phyloP scores from a whole-genome alignment of 148 eudicot genomes.

The Chenopodium album region DNA sequence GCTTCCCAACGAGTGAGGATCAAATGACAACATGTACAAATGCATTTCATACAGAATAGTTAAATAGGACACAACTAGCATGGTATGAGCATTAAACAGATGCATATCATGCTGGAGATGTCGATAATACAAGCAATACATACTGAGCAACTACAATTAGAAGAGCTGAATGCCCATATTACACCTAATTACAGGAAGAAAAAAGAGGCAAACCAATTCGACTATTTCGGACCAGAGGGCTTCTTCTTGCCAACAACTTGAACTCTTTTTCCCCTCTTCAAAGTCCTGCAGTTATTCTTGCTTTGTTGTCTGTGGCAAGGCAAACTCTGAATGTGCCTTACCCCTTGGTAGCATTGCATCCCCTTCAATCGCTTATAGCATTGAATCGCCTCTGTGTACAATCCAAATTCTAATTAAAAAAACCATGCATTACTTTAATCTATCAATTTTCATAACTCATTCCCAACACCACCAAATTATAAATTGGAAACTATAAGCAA shows the following conservation, averaged over 20 bases:
- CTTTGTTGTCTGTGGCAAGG: constrained; percentile 63
- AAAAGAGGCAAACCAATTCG: neutral
- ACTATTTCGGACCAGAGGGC: constrained; percentile 39
- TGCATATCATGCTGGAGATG: neutral
- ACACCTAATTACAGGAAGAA: neutral
- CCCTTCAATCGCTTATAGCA: constrained; percentile 53
- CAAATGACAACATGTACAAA: neutral
- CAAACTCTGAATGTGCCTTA: constrained; percentile 52
- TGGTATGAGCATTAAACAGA: neutral
- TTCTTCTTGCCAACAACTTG: constrained; percentile 66
- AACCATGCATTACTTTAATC: neutral
- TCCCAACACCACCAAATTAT: no score
- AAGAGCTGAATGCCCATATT: constrained; percentile 5
- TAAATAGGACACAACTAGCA: neutral
- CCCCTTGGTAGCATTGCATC: constrained; percentile 62
- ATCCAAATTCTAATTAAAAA: neutral
- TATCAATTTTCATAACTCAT: neutral
- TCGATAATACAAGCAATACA: neutral
- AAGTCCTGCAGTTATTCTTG: constrained; percentile 58
- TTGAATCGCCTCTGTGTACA: constrained; percentile 46
- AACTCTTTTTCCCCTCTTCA: constrained; percentile 46
- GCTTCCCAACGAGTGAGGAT: neutral
- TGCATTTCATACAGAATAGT: neutral
- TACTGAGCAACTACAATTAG: neutral
- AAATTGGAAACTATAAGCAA: no score